Base-by-base conservation (phyloP, 179 eudicot species). In the Nepenthes alata region DNA sequence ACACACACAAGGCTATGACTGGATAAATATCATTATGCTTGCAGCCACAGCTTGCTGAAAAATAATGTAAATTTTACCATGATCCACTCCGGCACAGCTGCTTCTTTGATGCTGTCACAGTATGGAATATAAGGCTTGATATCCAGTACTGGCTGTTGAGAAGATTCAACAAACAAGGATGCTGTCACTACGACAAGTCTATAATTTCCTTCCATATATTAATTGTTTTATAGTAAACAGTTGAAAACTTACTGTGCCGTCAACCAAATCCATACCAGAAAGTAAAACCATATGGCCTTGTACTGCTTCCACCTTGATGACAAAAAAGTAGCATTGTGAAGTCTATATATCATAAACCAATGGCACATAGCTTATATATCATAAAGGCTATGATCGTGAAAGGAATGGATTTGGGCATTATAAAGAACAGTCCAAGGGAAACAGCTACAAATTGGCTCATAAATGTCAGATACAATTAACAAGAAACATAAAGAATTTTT, bases 261-360 rank as follows among this genome's bases (percentile, higher is more conserved):
- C 95, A 74, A 93, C 98, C 77, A 93, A 79, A 77, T 93, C 98
- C 56, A 83, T 84, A 59, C 98, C 98, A 60, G 98, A 93, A 53
- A 93, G 81, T 66, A 85, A 77, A 67, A 93, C 75, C 75, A 44
- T 78, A 72, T 80, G 67, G 56, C 80, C 89, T 55, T 78, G 74
- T 12, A 93, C 86, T 4, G 84, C 93, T 70, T 87, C 98, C 67
- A 93, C 75, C 96, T 93, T 75, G 38, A 65, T 55, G n/a, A 49
- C 11, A 59, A 49, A 60, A 38, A 61, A 44, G 36, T 2, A 14
- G 55, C 55, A 14, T 4, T 41, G 52, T 48, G 52, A 48, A 10
- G 11, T 1, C 2, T 10, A 8, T 2, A 6, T 11, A 3, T 3
- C 0, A 8, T 48, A 6, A 9, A 48, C n/a, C 3, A 11, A 3